phyloP scores from a whole-genome alignment of 2,329 filamentous ascomycete genomes.

The Karstenula rhodostoma region DNA sequence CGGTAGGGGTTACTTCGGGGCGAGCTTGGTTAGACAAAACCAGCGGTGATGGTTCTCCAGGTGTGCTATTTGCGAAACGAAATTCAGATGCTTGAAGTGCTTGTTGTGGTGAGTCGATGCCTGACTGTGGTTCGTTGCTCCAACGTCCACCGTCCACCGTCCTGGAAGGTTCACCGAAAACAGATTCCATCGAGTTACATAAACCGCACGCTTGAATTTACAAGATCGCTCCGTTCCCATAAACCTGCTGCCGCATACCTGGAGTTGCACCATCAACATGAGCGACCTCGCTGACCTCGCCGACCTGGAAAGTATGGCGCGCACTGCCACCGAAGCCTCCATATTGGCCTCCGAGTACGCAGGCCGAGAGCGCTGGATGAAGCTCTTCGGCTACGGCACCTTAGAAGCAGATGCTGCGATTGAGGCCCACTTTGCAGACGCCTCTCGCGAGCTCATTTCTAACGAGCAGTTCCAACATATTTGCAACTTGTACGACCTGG shows the following conservation, averaged over 20 bases:
- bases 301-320: background rate
- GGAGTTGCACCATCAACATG: background rate
- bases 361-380: background rate
- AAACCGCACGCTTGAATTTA: background rate
- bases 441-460: background rate
- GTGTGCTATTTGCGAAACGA: background rate
- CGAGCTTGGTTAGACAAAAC: too few species aligned
- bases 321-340: background rate
- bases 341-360: background rate
- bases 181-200: too few species aligned
- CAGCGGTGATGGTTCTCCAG: too few species aligned
- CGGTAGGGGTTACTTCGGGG: too few species aligned
- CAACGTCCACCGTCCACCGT: too few species aligned
- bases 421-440: background rate
- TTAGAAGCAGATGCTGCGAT: conserved; percentile 6
- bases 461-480: conserved; percentile 7
- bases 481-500: background rate
- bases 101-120: background rate
- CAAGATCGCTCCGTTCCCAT: background rate
- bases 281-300: too few species aligned
- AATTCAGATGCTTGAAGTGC: background rate
- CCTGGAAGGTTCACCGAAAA: background rate
- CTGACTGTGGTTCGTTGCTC: background rate
- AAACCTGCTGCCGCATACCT: background rate
- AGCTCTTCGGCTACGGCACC: background rate